Conservation (phyloP, 2,329 filamentous ascomycete species). For the Claviceps citrina region DNA sequence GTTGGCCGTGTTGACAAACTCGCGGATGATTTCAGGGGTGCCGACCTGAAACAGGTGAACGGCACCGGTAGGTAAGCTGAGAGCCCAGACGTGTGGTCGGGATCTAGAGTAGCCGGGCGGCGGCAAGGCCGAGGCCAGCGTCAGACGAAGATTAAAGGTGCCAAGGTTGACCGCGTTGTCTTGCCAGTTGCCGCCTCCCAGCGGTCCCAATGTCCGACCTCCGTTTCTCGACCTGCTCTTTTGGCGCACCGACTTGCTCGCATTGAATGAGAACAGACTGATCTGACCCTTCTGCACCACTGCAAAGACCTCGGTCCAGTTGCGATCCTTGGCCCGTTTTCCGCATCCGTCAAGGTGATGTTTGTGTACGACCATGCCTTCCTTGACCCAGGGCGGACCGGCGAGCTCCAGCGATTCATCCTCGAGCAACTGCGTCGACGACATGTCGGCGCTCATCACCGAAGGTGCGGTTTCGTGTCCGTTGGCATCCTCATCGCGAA, state of each 20-base stretch:
- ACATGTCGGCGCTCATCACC: conserved; percentile 44
- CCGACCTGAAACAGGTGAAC: conserved; percentile 98
- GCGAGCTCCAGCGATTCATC: conserved; percentile 84
- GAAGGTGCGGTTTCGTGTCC: conserved; percentile 31
- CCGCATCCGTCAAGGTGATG: conserved; percentile 84
- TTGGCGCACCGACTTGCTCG: conserved; percentile 58
- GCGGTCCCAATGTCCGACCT: conserved; percentile 42
- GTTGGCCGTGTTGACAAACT: conserved; percentile 88
- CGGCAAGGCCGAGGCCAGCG: conserved; percentile 77
- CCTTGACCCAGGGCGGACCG: conserved; percentile 96
- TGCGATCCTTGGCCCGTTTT: conserved; percentile 83
- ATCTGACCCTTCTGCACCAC: conserved; percentile 91
- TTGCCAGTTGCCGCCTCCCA: conserved; percentile 96
- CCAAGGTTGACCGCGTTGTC: conserved; percentile 86
- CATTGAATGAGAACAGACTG: conserved; percentile 82
- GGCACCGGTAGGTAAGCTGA: conserved; percentile 80
- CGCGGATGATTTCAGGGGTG: conserved; percentile 82
- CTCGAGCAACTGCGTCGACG: conserved; percentile 55
- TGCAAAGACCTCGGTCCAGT: conserved; percentile 90
- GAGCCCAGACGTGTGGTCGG: conserved; percentile 82
- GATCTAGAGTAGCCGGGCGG: conserved; percentile 84
- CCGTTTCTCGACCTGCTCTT: conserved; percentile 43
- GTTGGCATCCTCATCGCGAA: conserved; percentile 63
- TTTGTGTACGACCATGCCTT: conserved; percentile 90
- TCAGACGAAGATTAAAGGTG: conserved; percentile 76